A percentile compares a stretch with the other conserved stretches of the same genome.
Conservation (phyloP, 73 alveolate genomes). For the Paraurostyla sp. region DNA sequence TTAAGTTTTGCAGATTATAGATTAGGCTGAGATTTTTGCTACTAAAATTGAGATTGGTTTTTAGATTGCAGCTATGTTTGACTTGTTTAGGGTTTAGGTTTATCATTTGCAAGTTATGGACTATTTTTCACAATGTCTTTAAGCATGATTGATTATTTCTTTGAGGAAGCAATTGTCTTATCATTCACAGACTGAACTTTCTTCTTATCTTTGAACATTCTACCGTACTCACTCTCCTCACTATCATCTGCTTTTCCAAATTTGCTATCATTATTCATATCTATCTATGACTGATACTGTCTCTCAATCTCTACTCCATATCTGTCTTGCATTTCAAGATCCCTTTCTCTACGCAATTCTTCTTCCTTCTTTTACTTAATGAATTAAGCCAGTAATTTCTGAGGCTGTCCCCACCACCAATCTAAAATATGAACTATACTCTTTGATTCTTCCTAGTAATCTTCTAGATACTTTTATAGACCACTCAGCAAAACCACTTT, state of each 20-base stretch:
- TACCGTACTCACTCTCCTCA: too few species aligned
- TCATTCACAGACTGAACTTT: too few species aligned
- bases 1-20: too few species aligned
- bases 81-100: background rate
- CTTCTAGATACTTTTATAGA: background rate
- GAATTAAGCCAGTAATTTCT: slow-evolving; percentile 9
- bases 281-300: slow-evolving; percentile 8
- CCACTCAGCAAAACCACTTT: slow-evolving; percentile 13
- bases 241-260: too few species aligned
- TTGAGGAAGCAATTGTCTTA: background rate
- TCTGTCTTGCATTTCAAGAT: background rate
- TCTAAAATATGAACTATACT: slow-evolving; percentile 39
- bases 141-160: slow-evolving; percentile 27
- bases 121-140: slow-evolving; percentile 11
- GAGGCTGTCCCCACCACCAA: slow-evolving; percentile 64
- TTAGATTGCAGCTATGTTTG: too few species aligned
- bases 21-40: too few species aligned
- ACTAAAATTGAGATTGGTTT: too few species aligned
- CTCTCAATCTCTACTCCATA: slow-evolving; percentile 10
- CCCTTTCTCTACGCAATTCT: slow-evolving; percentile 12
- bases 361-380: slow-evolving; percentile 37
- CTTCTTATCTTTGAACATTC: background rate
- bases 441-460: background rate
- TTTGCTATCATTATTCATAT: too few species aligned
- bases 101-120: background rate